Percentiles rank a stretch among this genome's conserved stretches.
These are phyloP conservation scores for Colletotrichum liriopes DNA, from an alignment of 2,329 filamentous ascomycete genomes.

Conservation along the genomic window DNA sequence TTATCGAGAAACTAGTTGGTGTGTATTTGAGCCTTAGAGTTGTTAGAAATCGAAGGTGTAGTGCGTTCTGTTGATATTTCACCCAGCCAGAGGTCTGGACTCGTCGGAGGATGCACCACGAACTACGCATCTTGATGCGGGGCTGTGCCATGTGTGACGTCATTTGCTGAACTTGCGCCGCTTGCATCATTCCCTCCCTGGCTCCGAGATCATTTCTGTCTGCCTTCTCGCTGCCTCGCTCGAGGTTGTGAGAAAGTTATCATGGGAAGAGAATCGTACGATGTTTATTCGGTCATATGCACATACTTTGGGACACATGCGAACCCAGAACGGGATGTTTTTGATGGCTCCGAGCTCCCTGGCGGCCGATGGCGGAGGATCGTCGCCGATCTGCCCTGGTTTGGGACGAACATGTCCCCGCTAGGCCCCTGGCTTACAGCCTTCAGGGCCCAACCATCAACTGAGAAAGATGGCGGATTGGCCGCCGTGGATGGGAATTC, in stretches of 20 bases:
- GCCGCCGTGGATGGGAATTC: constrained; percentile 16
- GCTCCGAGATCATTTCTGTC: background rate
- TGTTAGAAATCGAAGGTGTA: background rate
- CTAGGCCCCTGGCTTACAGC: background rate
- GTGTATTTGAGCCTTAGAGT: no score
- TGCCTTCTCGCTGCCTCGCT: background rate
- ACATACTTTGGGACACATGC: background rate
- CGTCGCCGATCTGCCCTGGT: constrained; percentile 17
- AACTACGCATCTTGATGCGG: background rate
- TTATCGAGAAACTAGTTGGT: no score
- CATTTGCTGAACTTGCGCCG: background rate
- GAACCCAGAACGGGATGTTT: background rate
- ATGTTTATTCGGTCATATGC: constrained; percentile 1
- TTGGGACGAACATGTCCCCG: background rate
- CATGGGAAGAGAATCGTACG: constrained; percentile 1
- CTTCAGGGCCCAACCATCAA: constrained; percentile 22
- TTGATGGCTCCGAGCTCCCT: background rate
- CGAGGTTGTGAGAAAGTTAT: background rate
- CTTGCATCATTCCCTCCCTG: background rate
- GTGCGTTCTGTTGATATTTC: background rate
- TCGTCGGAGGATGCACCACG: background rate
- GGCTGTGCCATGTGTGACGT: constrained; percentile 11
- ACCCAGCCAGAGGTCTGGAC: background rate
- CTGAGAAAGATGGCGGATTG: background rate
- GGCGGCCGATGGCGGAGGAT: background rate